Evolutionary conservation across 768 basidiomycete genomes (phyloP).

Genomic region (Serendipita sp.): DNA sequence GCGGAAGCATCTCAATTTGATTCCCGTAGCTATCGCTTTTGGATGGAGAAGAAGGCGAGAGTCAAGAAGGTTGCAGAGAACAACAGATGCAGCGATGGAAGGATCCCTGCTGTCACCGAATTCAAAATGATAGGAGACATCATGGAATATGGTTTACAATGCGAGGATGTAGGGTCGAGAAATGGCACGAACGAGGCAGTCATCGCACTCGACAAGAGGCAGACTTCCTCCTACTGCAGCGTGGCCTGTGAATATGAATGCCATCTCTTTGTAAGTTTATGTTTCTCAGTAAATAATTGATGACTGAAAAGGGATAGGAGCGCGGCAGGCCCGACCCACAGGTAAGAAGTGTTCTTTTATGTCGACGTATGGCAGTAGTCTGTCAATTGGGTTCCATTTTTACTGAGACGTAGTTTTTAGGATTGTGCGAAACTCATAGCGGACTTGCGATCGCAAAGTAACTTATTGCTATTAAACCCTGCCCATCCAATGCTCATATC

Average conservation of each 20-base stretch:
- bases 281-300: not conserved
- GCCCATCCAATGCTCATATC: not conserved
- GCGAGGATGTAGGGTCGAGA: not conserved
- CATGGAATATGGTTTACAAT: not conserved
- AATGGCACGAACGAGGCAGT: not conserved
- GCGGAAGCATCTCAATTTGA: not conserved
- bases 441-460: no score
- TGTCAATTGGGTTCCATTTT: no score
- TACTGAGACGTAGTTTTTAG: not conserved
- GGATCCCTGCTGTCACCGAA: not conserved
- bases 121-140: not conserved
- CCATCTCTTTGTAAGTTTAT: not conserved
- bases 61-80: not conserved
- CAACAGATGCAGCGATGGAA: not conserved
- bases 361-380: no score
- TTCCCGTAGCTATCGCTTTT: not conserved
- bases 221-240: not conserved
- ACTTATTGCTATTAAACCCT: not conserved
- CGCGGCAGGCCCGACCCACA: not conserved
- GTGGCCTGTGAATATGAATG: not conserved
- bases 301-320: not conserved
- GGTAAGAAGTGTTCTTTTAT: not conserved
- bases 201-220: not conserved
- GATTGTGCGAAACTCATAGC: not conserved
- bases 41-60: not conserved